These are phyloP conservation scores for Aspergillus eucalypticola DNA, from an alignment of 2,329 filamentous ascomycete genomes.

Conservation along the genomic window DNA sequence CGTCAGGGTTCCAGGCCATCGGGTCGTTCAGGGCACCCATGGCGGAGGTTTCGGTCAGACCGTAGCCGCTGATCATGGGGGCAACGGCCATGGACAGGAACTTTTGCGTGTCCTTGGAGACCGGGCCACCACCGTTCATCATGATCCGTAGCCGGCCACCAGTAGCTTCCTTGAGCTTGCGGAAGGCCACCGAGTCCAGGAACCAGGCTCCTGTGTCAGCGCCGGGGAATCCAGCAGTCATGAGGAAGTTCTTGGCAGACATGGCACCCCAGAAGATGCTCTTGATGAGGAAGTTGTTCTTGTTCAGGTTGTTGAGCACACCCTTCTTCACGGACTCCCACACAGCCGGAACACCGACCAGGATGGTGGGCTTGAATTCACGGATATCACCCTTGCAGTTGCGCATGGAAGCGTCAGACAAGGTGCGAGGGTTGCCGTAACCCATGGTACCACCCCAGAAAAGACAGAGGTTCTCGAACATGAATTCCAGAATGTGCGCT, in stretches of 20 bases:
- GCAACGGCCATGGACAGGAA: slow-evolving; percentile 92
- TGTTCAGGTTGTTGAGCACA: slow-evolving; percentile 75
- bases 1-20: slow-evolving; percentile 74
- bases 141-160: slow-evolving; percentile 85
- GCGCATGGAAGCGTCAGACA: slow-evolving; percentile 80
- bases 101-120: slow-evolving; percentile 80
- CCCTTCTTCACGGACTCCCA: slow-evolving; percentile 99
- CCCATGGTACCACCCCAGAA: slow-evolving; percentile 90
- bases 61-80: slow-evolving; percentile 93
- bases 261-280: slow-evolving; percentile 75
- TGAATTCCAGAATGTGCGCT: slow-evolving; percentile 94
- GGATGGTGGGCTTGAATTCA: slow-evolving; percentile 82
- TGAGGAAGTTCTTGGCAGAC: slow-evolving; percentile 62
- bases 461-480: slow-evolving; percentile 87
- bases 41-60: slow-evolving; percentile 87
- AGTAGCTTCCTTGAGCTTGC: slow-evolving; percentile 85
- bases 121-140: slow-evolving; percentile 91
- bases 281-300: slow-evolving; percentile 67
- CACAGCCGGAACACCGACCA: slow-evolving; percentile 92
- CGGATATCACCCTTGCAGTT: slow-evolving; percentile 94
- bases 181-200: slow-evolving; percentile 83
- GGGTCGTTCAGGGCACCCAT: slow-evolving; percentile 64
- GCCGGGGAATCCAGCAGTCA: slow-evolving; percentile 54
- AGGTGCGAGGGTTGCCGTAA: slow-evolving; percentile 86
- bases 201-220: slow-evolving; percentile 58